Evolutionary conservation across 2,329 filamentous ascomycete species (phyloP).

Genomic region (Macroventuria anomochaeta): DNA sequence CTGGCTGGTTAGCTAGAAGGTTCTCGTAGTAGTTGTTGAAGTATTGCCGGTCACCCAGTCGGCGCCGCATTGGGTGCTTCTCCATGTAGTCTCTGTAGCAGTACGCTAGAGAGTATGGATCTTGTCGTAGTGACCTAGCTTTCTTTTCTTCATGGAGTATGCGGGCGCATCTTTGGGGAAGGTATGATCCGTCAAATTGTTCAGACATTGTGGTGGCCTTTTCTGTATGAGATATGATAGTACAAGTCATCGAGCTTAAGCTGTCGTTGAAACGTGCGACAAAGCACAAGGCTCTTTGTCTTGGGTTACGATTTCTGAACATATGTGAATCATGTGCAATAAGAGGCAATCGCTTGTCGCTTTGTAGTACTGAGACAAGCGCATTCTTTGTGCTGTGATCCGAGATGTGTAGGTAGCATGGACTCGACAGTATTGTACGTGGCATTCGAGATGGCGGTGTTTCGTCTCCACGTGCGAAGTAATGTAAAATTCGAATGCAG

Average conservation of each 20-base stretch:
- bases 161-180: background rate
- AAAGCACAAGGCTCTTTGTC: slow-evolving; percentile 10
- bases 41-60: slow-evolving; percentile 6
- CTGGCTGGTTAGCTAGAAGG: slow-evolving; percentile 31
- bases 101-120: slow-evolving; percentile 32
- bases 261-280: background rate
- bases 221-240: background rate
- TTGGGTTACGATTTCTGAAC: background rate
- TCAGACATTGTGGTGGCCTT: background rate
- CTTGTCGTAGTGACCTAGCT: slow-evolving; percentile 5
- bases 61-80: slow-evolving; percentile 11
- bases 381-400: background rate
- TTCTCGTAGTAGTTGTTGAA: slow-evolving; percentile 30
- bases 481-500: background rate
- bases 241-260: background rate
- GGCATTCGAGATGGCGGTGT: background rate
- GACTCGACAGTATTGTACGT: background rate
- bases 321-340: background rate
- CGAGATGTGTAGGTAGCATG: background rate
- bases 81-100: slow-evolving; percentile 31
- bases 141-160: background rate
- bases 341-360: background rate
- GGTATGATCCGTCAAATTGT: background rate
- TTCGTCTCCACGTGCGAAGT: background rate
- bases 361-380: slow-evolving; percentile 1